Evolutionary conservation across 2,329 filamentous ascomycete species (phyloP).

Genomic region (Elsinoe australis): DNA sequence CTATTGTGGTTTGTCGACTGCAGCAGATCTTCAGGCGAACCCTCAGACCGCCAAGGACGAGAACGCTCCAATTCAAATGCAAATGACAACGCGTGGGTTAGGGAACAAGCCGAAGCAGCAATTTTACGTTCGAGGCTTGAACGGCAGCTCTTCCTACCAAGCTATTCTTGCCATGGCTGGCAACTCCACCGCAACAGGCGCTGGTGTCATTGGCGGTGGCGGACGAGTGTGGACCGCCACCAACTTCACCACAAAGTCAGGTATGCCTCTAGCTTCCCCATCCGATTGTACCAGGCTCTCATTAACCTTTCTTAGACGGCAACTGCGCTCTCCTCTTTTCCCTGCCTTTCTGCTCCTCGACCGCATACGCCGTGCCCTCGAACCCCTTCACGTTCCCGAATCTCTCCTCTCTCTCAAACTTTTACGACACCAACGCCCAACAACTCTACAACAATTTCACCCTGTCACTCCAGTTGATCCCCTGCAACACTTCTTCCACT

Average conservation of each 20-base stretch:
- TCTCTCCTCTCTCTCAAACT: slow-evolving; percentile 52
- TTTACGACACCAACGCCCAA: slow-evolving; percentile 71
- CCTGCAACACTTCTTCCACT: slow-evolving; percentile 68
- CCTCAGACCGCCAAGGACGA: slow-evolving; percentile 39
- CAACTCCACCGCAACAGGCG: slow-evolving; percentile 46
- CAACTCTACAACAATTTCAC: slow-evolving; percentile 68
- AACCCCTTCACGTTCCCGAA: slow-evolving; percentile 59
- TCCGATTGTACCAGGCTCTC: slow-evolving; percentile 15
- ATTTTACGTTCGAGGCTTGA: slow-evolving; percentile 73
- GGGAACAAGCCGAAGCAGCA: slow-evolving; percentile 72
- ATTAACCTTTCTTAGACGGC: slow-evolving; percentile 47
- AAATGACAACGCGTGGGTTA: slow-evolving; percentile 61
- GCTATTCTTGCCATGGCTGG: slow-evolving; percentile 62
- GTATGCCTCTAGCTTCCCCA: slow-evolving; percentile 42
- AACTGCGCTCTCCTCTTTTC: slow-evolving; percentile 84
- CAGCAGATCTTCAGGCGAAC: slow-evolving; percentile 49
- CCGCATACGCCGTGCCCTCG: slow-evolving; percentile 84
- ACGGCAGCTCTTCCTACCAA: slow-evolving; percentile 61
- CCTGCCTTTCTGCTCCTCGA: slow-evolving; percentile 79
- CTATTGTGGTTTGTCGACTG: slow-evolving; percentile 67
- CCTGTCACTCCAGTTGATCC: slow-evolving; percentile 72
- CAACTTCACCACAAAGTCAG: slow-evolving; percentile 68
- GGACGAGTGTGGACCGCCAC: slow-evolving; percentile 65
- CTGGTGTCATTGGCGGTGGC: slow-evolving; percentile 58
- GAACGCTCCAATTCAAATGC: slow-evolving; percentile 35